Conservation (phyloP, 495 filamentous ascomycete species). For the Penicillium canescens region DNA sequence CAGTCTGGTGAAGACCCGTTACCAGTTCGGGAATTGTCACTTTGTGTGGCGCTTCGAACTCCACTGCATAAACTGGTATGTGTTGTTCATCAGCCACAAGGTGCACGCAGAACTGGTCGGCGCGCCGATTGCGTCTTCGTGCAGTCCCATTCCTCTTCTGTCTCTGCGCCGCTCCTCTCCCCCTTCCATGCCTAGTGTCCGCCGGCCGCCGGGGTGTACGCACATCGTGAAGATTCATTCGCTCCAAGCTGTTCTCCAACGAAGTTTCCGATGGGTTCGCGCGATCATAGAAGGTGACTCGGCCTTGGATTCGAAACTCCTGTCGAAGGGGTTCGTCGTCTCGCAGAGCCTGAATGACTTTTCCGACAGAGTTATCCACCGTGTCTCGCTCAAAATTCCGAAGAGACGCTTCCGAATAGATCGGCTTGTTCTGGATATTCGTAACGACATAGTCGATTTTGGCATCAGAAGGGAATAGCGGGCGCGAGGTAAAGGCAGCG, state of each 20-base stretch:
- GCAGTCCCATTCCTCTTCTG: slow-evolving; percentile 15
- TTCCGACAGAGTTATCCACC: slow-evolving; percentile 25
- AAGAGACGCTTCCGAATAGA: slow-evolving; percentile 27
- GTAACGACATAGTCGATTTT: slow-evolving; percentile 23
- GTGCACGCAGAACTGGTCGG: slow-evolving; percentile 27
- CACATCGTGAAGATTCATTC: slow-evolving; percentile 19
- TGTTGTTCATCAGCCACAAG: slow-evolving; percentile 17
- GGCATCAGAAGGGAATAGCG: slow-evolving; percentile 49
- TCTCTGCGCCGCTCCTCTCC: slow-evolving; percentile 13
- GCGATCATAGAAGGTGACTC: slow-evolving; percentile 25
- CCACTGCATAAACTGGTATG: neutral
- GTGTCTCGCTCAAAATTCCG: slow-evolving; percentile 29
- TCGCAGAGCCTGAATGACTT: slow-evolving; percentile 15
- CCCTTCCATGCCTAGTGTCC: slow-evolving; percentile 14
- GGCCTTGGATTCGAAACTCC: slow-evolving; percentile 23
- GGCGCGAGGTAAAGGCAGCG: slow-evolving; percentile 16
- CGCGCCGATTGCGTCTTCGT: slow-evolving; percentile 20
- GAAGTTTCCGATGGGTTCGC: slow-evolving; percentile 15
- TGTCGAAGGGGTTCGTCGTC: slow-evolving; percentile 19
- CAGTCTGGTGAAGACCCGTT: neutral
- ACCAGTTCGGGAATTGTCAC: slow-evolving; percentile 2
- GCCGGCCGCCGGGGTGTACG: slow-evolving; percentile 12
- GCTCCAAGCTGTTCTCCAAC: slow-evolving; percentile 22
- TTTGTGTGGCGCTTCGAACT: too few species aligned
- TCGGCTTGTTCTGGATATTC: slow-evolving; percentile 23